Percentiles rank a stretch among this genome's conserved stretches.
These are phyloP conservation scores for Phaeotremella skinneri DNA, from an alignment of 768 basidiomycete species.

Conservation along the genomic window DNA sequence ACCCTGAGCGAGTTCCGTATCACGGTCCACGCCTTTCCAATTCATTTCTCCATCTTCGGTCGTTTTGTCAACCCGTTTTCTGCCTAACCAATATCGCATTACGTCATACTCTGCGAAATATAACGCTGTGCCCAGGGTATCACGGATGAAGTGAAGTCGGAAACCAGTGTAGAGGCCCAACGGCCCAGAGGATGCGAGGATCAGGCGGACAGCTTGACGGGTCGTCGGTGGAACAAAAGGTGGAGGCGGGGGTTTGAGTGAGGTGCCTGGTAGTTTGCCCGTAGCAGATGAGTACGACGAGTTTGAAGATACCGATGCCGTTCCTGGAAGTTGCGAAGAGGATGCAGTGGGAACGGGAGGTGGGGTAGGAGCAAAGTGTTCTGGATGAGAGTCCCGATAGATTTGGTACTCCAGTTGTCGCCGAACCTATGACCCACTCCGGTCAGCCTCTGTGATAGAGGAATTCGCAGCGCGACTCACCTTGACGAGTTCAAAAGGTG, in stretches of 20 bases:
- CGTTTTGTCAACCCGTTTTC: constrained; percentile 46
- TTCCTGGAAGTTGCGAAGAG: constrained; percentile 23
- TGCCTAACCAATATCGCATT: constrained; percentile 79
- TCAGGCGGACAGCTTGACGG: constrained; percentile 72
- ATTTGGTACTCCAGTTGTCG: constrained; percentile 90
- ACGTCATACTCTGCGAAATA: constrained; percentile 95
- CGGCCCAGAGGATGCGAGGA: constrained; percentile 54
- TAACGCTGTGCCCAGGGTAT: constrained; percentile 81
- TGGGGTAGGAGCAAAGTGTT: constrained; percentile 19
- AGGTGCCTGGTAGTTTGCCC: neutral
- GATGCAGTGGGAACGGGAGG: constrained; percentile 8
- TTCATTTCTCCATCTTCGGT: constrained; percentile 74
- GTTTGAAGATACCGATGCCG: constrained; percentile 10
- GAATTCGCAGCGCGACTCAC: constrained; percentile 53
- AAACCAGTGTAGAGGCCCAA: constrained; percentile 63
- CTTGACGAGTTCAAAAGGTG: constrained; percentile 95
- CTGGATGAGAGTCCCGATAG: constrained; percentile 59
- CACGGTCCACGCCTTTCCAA: constrained; percentile 59
- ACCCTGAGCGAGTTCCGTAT: constrained; percentile 28
- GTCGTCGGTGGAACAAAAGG: constrained; percentile 71
- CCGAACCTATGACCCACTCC: constrained; percentile 61
- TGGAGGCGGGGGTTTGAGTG: constrained; percentile 9
- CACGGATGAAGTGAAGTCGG: constrained; percentile 84
- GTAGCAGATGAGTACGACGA: constrained; percentile 6
- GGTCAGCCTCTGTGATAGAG: neutral